These are phyloP conservation scores for Metschnikowia cerradonensis DNA, from an alignment of 805 yeast species.

Conservation along the genomic window DNA sequence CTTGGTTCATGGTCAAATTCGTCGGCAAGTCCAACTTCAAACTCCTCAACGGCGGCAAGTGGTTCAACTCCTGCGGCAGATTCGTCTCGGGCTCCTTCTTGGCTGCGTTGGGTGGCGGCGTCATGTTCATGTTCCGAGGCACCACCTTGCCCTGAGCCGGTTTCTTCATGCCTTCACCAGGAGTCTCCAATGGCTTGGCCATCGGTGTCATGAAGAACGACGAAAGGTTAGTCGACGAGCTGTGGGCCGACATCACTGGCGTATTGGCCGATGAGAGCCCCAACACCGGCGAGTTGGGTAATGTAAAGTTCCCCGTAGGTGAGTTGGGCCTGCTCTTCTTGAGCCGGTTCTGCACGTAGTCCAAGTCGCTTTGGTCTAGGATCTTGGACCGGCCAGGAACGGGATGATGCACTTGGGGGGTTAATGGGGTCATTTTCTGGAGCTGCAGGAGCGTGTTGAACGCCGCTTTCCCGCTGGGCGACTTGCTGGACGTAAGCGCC, in stretches of 20 bases:
- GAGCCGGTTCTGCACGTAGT: constrained; percentile 40
- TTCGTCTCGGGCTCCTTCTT: not conserved
- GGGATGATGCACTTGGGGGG: constrained; percentile 16
- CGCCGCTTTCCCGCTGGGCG: constrained; percentile 21
- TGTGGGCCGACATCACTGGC: constrained; percentile 41
- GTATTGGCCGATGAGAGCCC: constrained; percentile 38
- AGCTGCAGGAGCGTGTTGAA: constrained; percentile 44
- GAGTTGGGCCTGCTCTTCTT: constrained; percentile 51
- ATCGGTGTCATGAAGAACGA: constrained; percentile 33
- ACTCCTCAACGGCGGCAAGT: constrained; percentile 48
- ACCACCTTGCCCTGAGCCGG: not conserved
- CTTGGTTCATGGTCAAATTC: constrained; percentile 23
- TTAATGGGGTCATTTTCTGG: constrained; percentile 56
- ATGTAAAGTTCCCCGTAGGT: constrained; percentile 35
- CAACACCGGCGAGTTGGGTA: constrained; percentile 43
- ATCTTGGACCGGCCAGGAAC: constrained; percentile 17
- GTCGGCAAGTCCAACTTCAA: constrained; percentile 49
- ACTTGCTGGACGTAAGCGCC: constrained; percentile 27
- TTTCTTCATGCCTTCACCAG: not conserved
- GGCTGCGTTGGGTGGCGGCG: not conserved
- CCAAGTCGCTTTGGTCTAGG: constrained; percentile 45
- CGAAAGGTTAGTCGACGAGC: constrained; percentile 36
- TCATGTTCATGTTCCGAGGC: not conserved
- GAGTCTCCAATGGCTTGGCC: constrained; percentile 2
- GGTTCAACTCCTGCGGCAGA: constrained; percentile 10